Evolutionary conservation across 2,329 filamentous ascomycete species (phyloP).

Genomic region (Didymella segeticola): DNA sequence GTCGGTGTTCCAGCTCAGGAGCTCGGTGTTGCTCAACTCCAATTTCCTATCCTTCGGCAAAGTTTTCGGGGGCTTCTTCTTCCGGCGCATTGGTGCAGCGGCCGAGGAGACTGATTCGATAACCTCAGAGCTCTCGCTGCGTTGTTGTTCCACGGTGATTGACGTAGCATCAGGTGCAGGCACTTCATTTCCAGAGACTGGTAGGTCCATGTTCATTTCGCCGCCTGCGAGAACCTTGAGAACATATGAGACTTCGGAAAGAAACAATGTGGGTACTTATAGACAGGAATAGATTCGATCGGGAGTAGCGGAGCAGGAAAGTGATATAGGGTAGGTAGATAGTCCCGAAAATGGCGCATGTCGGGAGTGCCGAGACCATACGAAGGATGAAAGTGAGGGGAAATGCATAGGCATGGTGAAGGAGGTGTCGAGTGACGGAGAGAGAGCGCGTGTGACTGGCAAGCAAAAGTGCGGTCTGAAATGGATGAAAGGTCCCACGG

Average conservation of each 20-base stretch:
- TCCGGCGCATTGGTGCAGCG: slow-evolving; percentile 52
- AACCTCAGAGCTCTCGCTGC: slow-evolving; percentile 26
- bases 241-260: slow-evolving; percentile 17
- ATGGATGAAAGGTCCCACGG: slow-evolving; percentile 7
- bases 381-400: too few relatives aligned
- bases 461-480: background rate
- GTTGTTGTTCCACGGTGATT: slow-evolving; percentile 17
- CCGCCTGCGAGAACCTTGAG: slow-evolving; percentile 30
- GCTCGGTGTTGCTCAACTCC: slow-evolving; percentile 62
- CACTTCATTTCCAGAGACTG: slow-evolving; percentile 43
- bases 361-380: too few relatives aligned
- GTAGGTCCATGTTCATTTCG: slow-evolving; percentile 41
- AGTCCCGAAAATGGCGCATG: background rate
- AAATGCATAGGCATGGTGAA: slow-evolving; percentile 4
- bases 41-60: slow-evolving; percentile 58
- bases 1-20: slow-evolving; percentile 63
- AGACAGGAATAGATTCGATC: too few relatives aligned
- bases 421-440: background rate
- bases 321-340: background rate
- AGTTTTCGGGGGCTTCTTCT: slow-evolving; percentile 45
- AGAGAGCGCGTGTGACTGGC: background rate
- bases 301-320: background rate
- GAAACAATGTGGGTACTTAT: background rate
- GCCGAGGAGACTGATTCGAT: slow-evolving; percentile 47
- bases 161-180: slow-evolving; percentile 41